Evolutionary conservation across 2,329 filamentous ascomycete genomes (phyloP), one percentile per base, ranked within the genome.

Genomic region (Paraphaeosphaeria minitans): DNA sequence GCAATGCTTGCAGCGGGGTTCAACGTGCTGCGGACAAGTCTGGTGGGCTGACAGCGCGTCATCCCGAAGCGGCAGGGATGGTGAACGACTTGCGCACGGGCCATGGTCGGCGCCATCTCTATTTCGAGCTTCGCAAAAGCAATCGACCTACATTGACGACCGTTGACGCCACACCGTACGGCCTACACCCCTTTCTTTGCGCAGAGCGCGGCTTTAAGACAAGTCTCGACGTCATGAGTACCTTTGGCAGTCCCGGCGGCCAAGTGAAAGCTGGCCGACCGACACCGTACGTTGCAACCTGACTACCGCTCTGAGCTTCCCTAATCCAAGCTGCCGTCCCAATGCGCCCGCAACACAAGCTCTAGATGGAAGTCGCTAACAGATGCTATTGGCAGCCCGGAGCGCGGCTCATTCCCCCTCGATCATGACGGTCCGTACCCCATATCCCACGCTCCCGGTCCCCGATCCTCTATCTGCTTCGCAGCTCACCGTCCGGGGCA

Each of bases 391-490:
- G 47, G 31, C 66, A 95, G 92, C 57, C 94, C 94, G 5, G 91
- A 97, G 76, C 88, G 93, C 69, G 94, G 94, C 56, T 96, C 92
- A 70, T 98, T 98, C 73, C 94, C 94, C n/a, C 87, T 98, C 56
- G 94, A 98, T 77, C 93, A 97, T 71, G 93, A 97, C 77, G 92
- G 87, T 88, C 79, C 51, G 72, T 59, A 55, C 39, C 51, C 56
- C 51, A 29, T 37, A 43, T 31, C 21, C 35, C 54, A 31, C 57
- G 91, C 89, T 89, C 71, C n/a, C 3, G 16, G 41, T 47, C 10
- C 22, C 16, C 46, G 14, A 53, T 50, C 46, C 51, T 42, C 39
- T 46, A 51, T 41, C 35, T 49, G 31, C 47, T 57, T 41, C 29
- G 42, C 27, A 50, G 24, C 51, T 37, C 35, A 16, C 45, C 35